Evolutionary conservation across 805 yeast genomes (phyloP), one percentile per base, ranked within the genome.

Genomic region (Ogataea pignaliae): DNA sequence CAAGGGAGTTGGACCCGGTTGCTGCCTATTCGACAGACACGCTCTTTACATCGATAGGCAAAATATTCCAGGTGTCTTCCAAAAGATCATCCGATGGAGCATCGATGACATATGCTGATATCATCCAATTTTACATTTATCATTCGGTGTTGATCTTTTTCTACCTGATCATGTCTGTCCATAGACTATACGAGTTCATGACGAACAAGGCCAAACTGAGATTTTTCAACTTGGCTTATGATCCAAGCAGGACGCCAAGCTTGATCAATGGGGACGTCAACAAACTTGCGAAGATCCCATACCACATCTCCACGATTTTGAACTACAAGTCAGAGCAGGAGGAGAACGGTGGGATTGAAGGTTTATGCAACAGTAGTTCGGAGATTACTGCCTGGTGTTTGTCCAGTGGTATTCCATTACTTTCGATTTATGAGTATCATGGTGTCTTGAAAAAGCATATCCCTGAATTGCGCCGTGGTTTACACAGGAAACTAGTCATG

Each of bases 311-410:
- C 9, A 80, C 86, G 16, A 80, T 91, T n/a, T 66, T 93, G 45
- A 81, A 78, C 53, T 74, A 81, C 59, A 82, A 81, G 57, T 75
- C 83, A 26, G 88, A 81, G 45, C 86, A 84, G 48, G 91, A 83
- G 54, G 95, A 88, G 55, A 91, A 89, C 47, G 96, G 96, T 29
- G 97, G 97, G 2, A 64, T 84, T 36, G 87, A 83, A 47, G 96
- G 95, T 0, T 69, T 91, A 36, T 71, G 90, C 55, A 81, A 78
- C 52, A 87, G 87, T 55, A 75, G 83, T 6, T 77, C 90, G 38
- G 96, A 90, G 56, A 50, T 90, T 32, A 75, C 80, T 1, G 81
- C 93, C 6, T 93, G 99, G 99, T 75, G 88, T 34, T 63, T 88
- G n/a, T 84, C 95, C 30, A 80, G 91, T n/a, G 97, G 97, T 2